Evolutionary conservation across 2,329 filamentous ascomycete species (phyloP), one percentile per base, ranked within the genome.

Genomic region (Dactylellina parvicollis): DNA sequence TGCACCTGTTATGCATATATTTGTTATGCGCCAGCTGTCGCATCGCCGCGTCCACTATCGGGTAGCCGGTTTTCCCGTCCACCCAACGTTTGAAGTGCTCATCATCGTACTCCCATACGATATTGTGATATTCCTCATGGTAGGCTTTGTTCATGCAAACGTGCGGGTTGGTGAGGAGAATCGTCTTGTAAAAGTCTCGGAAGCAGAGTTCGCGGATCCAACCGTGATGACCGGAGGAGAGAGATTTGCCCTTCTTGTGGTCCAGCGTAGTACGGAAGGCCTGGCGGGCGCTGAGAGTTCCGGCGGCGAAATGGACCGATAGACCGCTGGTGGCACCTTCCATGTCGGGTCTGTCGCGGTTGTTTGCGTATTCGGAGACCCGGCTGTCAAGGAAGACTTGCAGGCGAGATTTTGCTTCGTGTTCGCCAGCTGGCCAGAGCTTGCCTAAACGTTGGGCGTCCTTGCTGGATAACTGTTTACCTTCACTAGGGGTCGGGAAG

Each of bases 41-140:
- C 91, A 96, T 95, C 0, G 90, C 91, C 0, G 92, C 92, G 78
- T 96, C 92, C 20, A 96, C 89, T 49, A 96, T 89, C 0, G 92
- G 92, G 77, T 88, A 93, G 0, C 92, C 92, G 0, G 92, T 96
- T 32, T 82, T 84, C 4, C 92, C 92, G 32, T 87, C 81, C 38
- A 85, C 87, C 92, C 93, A 97, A 2, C 88, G 87, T 0, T 84
- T 77, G 81, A 96, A 95, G 18, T 88, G 84, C 1, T 86, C 83
- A 8, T 83, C 77, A 77, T 92, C 83, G 79, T 93, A 92, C 56
- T 92, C 91, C 92, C 92, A 96, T 54, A 2, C 49, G 50, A 96
- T 89, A 76, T 93, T 89, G 46, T 90, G 88, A 80, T 92, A 95
- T 77, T 93, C 91, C 34, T 90, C 90, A 78, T 96, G 96, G 84